Conservation (phyloP, 345 rosid genomes). For the Eucalyptus regnans region DNA sequence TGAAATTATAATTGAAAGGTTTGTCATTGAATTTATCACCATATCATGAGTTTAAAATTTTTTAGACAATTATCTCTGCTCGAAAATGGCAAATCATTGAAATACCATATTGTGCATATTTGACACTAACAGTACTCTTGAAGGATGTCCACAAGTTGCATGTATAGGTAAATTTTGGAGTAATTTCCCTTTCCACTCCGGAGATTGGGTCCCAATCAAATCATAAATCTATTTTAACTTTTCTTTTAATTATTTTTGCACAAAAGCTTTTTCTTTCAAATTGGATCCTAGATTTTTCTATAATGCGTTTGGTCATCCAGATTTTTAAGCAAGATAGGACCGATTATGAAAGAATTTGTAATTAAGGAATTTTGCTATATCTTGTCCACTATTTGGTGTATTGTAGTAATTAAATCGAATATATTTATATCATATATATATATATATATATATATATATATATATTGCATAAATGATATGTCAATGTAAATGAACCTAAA, state of each 20-base stretch:
- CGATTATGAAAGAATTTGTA: rapidly evolving
- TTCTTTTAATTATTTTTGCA: rapidly evolving
- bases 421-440: no score
- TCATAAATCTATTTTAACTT: no score
- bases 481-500: no score
- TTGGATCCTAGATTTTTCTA: neutral
- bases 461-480: no score
- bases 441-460: no score
- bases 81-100: neutral
- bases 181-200: rapidly evolving
- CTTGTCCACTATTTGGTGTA: rapidly evolving
- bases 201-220: neutral
- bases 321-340: rapidly evolving
- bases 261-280: rapidly evolving
- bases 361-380: rapidly evolving
- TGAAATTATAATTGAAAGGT: rapidly evolving
- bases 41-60: rapidly evolving
- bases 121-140: rapidly evolving
- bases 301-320: rapidly evolving
- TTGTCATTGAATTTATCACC: rapidly evolving
- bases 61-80: rapidly evolving
- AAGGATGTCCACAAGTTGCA: neutral
- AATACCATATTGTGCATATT: neutral
- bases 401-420: rapidly evolving
- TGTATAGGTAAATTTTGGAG: neutral